Evolutionary conservation across 2,329 filamentous ascomycete species (phyloP).

Genomic region (Didymella glomerata): DNA sequence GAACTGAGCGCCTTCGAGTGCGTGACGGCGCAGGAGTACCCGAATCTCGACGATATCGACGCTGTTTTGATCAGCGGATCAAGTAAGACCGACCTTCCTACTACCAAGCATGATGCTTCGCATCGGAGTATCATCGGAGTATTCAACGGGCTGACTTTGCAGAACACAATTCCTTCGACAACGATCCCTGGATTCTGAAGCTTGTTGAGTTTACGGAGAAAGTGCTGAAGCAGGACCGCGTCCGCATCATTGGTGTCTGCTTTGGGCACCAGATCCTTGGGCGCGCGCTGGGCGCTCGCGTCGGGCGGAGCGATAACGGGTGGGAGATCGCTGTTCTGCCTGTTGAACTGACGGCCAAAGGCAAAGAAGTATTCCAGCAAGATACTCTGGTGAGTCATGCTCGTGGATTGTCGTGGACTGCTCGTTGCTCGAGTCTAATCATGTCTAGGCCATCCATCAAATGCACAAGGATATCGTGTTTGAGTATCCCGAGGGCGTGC

Average conservation of each 20-base stretch:
- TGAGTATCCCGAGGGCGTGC: conserved; percentile 67
- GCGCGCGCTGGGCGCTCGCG: conserved; percentile 72
- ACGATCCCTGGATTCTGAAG: conserved; percentile 77
- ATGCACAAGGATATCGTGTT: conserved; percentile 85
- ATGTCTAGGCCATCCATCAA: conserved; percentile 73
- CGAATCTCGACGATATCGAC: conserved; percentile 76
- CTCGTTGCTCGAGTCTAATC: background rate
- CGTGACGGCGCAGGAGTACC: conserved; percentile 74
- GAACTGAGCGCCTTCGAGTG: conserved; percentile 74
- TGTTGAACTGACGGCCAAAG: conserved; percentile 72
- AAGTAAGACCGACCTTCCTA: conserved; percentile 48
- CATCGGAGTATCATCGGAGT: background rate
- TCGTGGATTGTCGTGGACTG: background rate
- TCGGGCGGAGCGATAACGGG: conserved; percentile 71
- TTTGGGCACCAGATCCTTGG: conserved; percentile 89
- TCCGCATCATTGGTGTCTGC: conserved; percentile 81
- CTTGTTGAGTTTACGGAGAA: conserved; percentile 73
- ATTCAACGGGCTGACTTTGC: conserved; percentile 26
- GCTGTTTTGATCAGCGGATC: conserved; percentile 82
- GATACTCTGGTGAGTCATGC: conserved; percentile 62
- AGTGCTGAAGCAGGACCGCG: conserved; percentile 67
- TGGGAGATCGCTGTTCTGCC: conserved; percentile 85
- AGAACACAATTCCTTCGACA: conserved; percentile 77
- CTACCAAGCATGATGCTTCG: background rate
- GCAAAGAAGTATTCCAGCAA: conserved; percentile 74